Percentiles rank a stretch among this genome's conserved stretches.
Evolutionary conservation across 345 rosid species (phyloP).

Genomic region (Euphorbia pulcherrima): DNA sequence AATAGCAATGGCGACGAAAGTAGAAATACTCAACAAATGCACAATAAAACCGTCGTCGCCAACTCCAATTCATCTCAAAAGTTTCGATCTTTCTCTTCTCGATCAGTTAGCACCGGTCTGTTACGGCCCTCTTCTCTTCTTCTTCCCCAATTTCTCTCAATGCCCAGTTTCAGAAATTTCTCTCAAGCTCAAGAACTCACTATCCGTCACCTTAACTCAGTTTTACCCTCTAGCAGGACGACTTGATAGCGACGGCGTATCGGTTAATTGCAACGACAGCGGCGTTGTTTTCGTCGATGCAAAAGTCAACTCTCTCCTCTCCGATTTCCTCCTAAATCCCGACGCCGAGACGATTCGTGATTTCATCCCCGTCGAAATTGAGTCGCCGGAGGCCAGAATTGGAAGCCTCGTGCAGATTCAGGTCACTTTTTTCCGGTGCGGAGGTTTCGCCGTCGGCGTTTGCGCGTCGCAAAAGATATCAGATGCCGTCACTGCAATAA

Average conservation of each 20-base stretch:
- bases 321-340: constrained; percentile 28
- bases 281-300: constrained; percentile 42
- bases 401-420: constrained; percentile 17
- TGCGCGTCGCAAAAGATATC: constrained; percentile 16
- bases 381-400: background rate
- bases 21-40: background rate
- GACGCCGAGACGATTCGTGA: constrained; percentile 16
- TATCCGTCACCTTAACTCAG: constrained; percentile 34
- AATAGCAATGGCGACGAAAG: background rate
- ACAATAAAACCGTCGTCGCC: constrained; percentile 20
- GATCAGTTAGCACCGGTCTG: constrained; percentile 19
- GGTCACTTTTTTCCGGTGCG: constrained; percentile 12
- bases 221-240: constrained; percentile 41
- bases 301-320: constrained; percentile 23
- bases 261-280: constrained; percentile 32
- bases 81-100: constrained; percentile 17
- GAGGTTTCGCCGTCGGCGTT: constrained; percentile 15
- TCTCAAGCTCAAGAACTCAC: constrained; percentile 32
- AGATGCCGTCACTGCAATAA: constrained; percentile 6
- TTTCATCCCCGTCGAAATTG: constrained; percentile 32
- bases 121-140: constrained; percentile 11
- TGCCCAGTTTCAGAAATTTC: background rate
- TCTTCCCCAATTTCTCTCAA: constrained; percentile 3
- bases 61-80: constrained; percentile 11
- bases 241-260: constrained; percentile 7